Evolutionary conservation across 2,329 filamentous ascomycete species (phyloP), one percentile per base, ranked within the genome.

Genomic region (Leptographium flavum): DNA sequence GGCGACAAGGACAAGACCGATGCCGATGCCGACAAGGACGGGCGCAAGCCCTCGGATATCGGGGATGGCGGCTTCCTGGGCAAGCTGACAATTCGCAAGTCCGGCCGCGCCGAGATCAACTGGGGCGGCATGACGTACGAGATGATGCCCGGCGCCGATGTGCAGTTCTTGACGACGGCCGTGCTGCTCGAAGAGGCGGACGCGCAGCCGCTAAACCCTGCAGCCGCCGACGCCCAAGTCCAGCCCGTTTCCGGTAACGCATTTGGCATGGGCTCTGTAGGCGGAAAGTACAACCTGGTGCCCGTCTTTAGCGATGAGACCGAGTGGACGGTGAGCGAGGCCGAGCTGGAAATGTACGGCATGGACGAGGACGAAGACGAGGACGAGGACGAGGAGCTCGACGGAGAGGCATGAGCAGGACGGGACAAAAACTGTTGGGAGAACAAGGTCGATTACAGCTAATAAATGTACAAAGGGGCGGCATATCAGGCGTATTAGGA

Each of bases 221-320:
- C n/a, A n/a, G n/a, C n/a, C n/a, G 63, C 59, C 19, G 62, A 62
- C 13, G 19, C 31, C 8, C n/a, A 14, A 11, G 25, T 13, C 21
- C 5, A 21, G 11, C 39, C 13, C 14, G 27, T 15, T 7, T 15
- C 21, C 3, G 35, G n/a, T 17, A 65, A 66, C 40, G 72, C 73
- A 27, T 70, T 73, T 46, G 74, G 74, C 39, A 78, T 81, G 73
- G 77, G 77, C 41, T 70, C 73, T 54, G 69, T 81, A 47, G 71
- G 74, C 65, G 75, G 74, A 42, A 73, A 74, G 49, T 80, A 80
- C 57, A 68, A 76, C 17, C 61, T 77, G 17, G 73, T 72, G 23
- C 75, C 75, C 8, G 66, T 71, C 38, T 79, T 72, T 65, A 68
- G 66, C 32, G 73, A 76, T 42, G 72, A 74, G 53, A 66, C 72